A percentile compares a stretch with the other conserved stretches of the same genome.
Evolutionary conservation across 257 asterid genomes (phyloP).

Genomic region (Solanum sparsipilum): DNA sequence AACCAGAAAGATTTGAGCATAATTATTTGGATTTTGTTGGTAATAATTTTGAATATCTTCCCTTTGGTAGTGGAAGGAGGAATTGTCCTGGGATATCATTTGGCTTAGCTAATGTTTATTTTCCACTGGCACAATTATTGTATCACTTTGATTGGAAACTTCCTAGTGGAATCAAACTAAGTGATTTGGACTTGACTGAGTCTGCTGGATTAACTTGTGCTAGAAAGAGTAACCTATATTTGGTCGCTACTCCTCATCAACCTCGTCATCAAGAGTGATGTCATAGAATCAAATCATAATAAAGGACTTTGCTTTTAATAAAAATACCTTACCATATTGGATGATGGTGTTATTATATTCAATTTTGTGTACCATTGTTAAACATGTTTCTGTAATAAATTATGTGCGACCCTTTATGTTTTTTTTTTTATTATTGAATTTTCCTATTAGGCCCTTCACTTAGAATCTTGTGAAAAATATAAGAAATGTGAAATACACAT

Average conservation of each 20-base stretch:
- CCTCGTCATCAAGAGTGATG: background rate
- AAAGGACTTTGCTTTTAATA: no score
- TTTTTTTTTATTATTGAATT: no score
- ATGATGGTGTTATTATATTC: no score
- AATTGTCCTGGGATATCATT: background rate
- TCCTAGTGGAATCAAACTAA: background rate
- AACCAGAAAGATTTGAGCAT: background rate
- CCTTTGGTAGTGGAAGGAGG: background rate
- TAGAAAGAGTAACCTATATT: background rate
- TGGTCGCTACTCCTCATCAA: background rate
- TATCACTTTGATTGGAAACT: background rate
- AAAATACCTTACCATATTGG: no score
- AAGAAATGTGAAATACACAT: no score
- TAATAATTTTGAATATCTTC: background rate
- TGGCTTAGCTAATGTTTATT: background rate
- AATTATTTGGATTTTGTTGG: background rate
- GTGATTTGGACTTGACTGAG: background rate
- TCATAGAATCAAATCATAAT: background rate
- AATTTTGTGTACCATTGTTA: no score
- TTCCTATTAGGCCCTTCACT: no score
- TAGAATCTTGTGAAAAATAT: no score
- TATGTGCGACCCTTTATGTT: no score
- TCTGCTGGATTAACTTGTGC: background rate
- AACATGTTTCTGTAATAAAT: no score
- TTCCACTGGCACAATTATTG: background rate